Evolutionary conservation across 176 grass and related monocot species (phyloP).

Genomic region (Eleusine indica): DNA sequence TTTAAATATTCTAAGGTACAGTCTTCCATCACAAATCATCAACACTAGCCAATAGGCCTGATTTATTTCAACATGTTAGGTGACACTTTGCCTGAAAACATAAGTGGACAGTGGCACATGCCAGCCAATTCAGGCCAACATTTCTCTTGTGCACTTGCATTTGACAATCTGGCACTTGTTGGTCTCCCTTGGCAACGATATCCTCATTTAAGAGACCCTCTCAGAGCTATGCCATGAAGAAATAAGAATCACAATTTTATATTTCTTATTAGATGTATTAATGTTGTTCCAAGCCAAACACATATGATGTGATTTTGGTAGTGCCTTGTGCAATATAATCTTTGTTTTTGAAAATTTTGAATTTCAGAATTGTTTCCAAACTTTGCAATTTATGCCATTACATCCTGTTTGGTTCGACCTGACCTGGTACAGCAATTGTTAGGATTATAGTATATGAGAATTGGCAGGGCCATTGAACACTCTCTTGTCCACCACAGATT

Average conservation of each 20-base stretch:
- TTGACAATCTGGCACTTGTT: slow-evolving; percentile 6
- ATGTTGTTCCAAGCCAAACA: slow-evolving; percentile 19
- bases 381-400: neutral
- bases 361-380: slow-evolving; percentile 35
- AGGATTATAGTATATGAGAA: slow-evolving; percentile 33
- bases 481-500: neutral
- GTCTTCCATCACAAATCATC: slow-evolving; percentile 18
- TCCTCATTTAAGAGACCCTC: slow-evolving; percentile 19
- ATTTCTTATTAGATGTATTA: slow-evolving; percentile 14
- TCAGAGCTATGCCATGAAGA: neutral
- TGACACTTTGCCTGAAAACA: slow-evolving; percentile 2
- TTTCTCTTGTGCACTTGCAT: slow-evolving; percentile 1
- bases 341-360: neutral
- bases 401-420: slow-evolving; percentile 11
- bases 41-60: neutral
- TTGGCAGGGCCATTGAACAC: neutral
- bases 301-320: slow-evolving; percentile 7
- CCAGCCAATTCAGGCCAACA: neutral
- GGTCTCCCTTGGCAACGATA: neutral
- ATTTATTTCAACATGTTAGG: slow-evolving; percentile 2
- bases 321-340: slow-evolving; percentile 20
- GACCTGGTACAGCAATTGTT: neutral
- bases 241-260: slow-evolving; percentile 10
- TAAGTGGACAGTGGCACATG: neutral
- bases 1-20: slow-evolving; percentile 93